These are phyloP conservation scores for Pichia cactophila DNA, from an alignment of 1,139 yeast species.

Conservation along the genomic window DNA sequence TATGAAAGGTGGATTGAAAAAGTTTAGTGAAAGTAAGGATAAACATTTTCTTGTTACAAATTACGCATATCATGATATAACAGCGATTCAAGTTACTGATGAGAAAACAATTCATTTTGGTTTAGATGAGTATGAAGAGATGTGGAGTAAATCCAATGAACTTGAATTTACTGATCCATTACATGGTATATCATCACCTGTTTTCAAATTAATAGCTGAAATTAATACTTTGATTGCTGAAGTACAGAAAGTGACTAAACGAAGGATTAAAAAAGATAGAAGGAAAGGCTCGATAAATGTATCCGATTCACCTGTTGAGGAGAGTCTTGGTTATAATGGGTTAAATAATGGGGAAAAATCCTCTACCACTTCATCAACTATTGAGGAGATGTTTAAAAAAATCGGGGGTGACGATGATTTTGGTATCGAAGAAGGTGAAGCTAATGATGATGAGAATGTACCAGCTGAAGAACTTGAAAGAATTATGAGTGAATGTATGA, in stretches of 20 bases:
- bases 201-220: conserved; percentile 61
- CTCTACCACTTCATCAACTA: conserved; percentile 5
- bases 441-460: conserved; percentile 10
- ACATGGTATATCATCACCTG: conserved; percentile 63
- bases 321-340: conserved; percentile 2
- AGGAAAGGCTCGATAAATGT: conserved; percentile 1
- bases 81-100: conserved; percentile 49
- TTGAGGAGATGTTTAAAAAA: conserved; percentile 10
- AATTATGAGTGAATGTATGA: conserved; percentile 35
- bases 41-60: conserved; percentile 72
- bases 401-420: conserved; percentile 3
- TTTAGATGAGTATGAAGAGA: conserved; percentile 46
- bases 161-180: conserved; percentile 51
- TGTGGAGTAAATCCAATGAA: conserved; percentile 34
- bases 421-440: conserved; percentile 9
- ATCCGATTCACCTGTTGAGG: conserved; percentile 8
- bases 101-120: conserved; percentile 54
- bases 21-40: conserved; percentile 41
- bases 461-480: conserved; percentile 22
- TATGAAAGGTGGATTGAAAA: conserved; percentile 49
- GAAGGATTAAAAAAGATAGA: conserved; percentile 33
- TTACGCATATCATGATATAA: conserved; percentile 74
- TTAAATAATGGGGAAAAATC: conserved; percentile 1
- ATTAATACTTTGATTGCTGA: conserved; percentile 51
- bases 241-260: conserved; percentile 11